Base-by-base conservation (phyloP, 805 yeast genomes). In the Jamesozyma piceae region DNA sequence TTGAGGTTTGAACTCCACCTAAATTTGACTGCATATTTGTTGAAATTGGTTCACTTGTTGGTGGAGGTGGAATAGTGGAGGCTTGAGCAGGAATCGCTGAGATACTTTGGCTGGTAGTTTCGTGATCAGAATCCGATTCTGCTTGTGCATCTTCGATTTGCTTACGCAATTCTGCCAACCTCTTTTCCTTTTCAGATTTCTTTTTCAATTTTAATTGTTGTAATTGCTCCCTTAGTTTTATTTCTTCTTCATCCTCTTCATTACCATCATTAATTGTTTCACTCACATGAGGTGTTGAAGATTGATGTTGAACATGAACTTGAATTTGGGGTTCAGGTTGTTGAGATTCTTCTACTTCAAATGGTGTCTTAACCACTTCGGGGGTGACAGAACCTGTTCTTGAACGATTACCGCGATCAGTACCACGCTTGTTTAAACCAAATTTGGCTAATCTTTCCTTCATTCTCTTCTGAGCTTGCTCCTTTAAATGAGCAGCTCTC, bases 401-500 rank as follows among this genome's bases (percentile, higher is more conserved):
- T 22, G 43, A 39, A 35, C 45, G 39, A 20, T 35, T 35, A 4
- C 9, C 29, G 26, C 37, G 37, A 21, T 35, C 37, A 22, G 29
- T 14, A n/a, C 38, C 35, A 44, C 65, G 63, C 56, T 77, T 67
- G 19, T 71, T 64, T 45, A 86, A 74, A 2, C 95, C 95, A 44
- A 87, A 70, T 48, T 80, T 82, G 2, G 94, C 95, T 54, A 87
- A 69, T 53, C 87, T 72, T 53, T 84, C 95, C 47, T 78, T 80
- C 96, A 88, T 87, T 62, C 84, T 75, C 54, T 80, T 78, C 52
- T 75, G 75, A 2, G 86, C 86, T 55, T 84, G 90, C 15, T 87
- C 90, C 60, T 85, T 87, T 41, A 86, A 78, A 53, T 76, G 74
- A n/a, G 85, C 82, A 4, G 92, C 75, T 46, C 94, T 70, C 37